These are phyloP conservation scores for Oenanthe javanica DNA, from an alignment of 140 eudicot genomes.

Conservation along the genomic window DNA sequence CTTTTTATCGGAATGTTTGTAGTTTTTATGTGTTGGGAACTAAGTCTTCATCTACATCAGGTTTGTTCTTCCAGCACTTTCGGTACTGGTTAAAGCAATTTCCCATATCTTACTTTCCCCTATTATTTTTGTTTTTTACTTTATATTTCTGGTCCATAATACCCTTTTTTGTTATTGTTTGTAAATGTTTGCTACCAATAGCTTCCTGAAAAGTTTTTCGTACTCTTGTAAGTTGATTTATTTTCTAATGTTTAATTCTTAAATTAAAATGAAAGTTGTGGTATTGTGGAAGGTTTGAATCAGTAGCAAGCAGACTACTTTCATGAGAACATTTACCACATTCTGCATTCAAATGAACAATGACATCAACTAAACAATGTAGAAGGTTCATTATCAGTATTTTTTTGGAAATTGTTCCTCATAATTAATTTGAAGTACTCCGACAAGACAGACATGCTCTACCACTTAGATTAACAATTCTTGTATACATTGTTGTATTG, in stretches of 20 bases:
- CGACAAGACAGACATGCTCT: not conserved
- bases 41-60: conserved; percentile 71
- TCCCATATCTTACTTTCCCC: not conserved
- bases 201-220: not conserved
- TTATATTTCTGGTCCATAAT: not conserved
- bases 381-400: not conserved
- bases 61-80: conserved; percentile 23
- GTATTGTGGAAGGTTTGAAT: not conserved
- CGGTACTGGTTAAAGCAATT: not conserved
- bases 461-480: not conserved
- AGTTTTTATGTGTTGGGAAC: conserved; percentile 74
- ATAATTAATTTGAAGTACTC: not conserved
- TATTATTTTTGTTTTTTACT: not conserved
- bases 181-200: not conserved
- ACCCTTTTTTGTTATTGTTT: not conserved
- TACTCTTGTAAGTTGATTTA: too few relatives aligned
- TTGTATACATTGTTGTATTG: not conserved
- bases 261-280: not conserved
- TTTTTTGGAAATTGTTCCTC: not conserved
- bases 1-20: conserved; percentile 43
- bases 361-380: not conserved
- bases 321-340: not conserved
- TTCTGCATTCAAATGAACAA: not conserved
- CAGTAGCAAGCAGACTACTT: not conserved
- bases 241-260: too few relatives aligned